Percentiles rank a stretch among this genome's conserved stretches.
These are phyloP conservation scores for Candida glaebosa DNA, from an alignment of 805 yeast genomes.

Conservation along the genomic window DNA sequence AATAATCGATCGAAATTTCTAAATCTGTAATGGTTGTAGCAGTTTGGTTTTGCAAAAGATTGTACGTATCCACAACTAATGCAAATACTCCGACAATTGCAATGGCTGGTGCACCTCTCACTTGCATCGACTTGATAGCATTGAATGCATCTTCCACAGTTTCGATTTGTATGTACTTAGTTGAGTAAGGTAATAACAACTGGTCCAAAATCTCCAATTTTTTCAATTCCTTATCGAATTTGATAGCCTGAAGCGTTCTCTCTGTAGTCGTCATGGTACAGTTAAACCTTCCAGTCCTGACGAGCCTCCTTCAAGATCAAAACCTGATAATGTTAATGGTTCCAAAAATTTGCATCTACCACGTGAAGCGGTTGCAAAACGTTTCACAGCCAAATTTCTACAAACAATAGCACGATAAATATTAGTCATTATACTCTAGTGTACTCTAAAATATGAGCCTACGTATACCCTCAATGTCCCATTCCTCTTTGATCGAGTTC, in stretches of 20 bases:
- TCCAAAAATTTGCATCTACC: slow-evolving; percentile 1
- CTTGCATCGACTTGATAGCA: slow-evolving; percentile 89
- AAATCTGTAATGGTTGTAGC: slow-evolving; percentile 31
- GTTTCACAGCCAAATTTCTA: not conserved
- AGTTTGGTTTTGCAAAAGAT: slow-evolving; percentile 16
- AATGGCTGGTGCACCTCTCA: slow-evolving; percentile 98
- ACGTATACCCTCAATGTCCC: slow-evolving; percentile 76
- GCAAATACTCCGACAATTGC: slow-evolving; percentile 92
- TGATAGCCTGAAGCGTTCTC: slow-evolving; percentile 56
- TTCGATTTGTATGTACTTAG: slow-evolving; percentile 60
- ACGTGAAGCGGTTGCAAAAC: not conserved
- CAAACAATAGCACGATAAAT: too few relatives aligned
- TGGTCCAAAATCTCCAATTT: slow-evolving; percentile 73
- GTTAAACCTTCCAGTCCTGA: too few relatives aligned
- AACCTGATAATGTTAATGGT: too few relatives aligned
- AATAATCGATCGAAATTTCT: slow-evolving; percentile 51
- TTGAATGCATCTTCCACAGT: slow-evolving; percentile 72
- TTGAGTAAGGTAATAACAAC: slow-evolving; percentile 73
- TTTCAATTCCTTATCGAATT: slow-evolving; percentile 46
- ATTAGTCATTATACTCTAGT: not conserved
- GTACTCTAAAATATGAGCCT: slow-evolving; percentile 56
- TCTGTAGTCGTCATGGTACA: slow-evolving; percentile 4
- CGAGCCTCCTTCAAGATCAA: too few relatives aligned
- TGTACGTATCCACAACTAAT: slow-evolving; percentile 63
- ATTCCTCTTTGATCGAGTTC: slow-evolving; percentile 52